Base-by-base conservation (phyloP, 1,139 yeast species). In the Candida sanyaensis region DNA sequence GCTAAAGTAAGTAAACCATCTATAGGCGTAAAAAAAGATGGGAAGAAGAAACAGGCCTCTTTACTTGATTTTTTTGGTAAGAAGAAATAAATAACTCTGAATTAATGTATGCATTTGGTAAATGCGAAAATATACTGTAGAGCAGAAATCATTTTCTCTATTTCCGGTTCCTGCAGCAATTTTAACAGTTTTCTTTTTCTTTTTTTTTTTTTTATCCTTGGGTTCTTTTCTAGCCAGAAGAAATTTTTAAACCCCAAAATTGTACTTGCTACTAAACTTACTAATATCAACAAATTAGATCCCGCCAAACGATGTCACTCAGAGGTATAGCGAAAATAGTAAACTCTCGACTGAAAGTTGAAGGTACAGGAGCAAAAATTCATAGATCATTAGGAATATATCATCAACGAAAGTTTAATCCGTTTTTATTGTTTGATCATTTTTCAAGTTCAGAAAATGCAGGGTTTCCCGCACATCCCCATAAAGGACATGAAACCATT, bases 381-480 rank as follows among this genome's bases (percentile, higher is more conserved):
- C 77, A 96, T 59, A 77, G 97, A 56, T 83, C 96, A 7, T 83
- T 90, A 54, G 97, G 97, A 13, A 37, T 37, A 6, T 78, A 84
- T n/a, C n/a, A n/a, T n/a, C n/a, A n/a, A n/a, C 76, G 92, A 58
- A 84, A 85, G 63, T n/a, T n/a, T n/a, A n/a, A n/a, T n/a, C n/a
- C n/a, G n/a, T n/a, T n/a, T 62, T 72, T 91, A 51, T 77, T 90
- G 85, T 75, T 89, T 45, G 97, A 91, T 62, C 37, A 34, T 23
- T 89, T 90, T 65, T 52, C 62, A n/a, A 62, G 65, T 45, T 54
- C 61, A 8, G 73, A 71, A 9, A 64, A 73, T 45, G 88, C 89
- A 11, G 95, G 95, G 0, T 90, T 90, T 71, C 96, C 96, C 5
- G 93, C 88, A 57, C 97, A 91, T 64, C 97, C 97, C 26, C 97